Percentiles rank a stretch among this genome's conserved stretches.
Evolutionary conservation across 352 stramenopile species (phyloP).

Genomic region (Phytophthora kernoviae): DNA sequence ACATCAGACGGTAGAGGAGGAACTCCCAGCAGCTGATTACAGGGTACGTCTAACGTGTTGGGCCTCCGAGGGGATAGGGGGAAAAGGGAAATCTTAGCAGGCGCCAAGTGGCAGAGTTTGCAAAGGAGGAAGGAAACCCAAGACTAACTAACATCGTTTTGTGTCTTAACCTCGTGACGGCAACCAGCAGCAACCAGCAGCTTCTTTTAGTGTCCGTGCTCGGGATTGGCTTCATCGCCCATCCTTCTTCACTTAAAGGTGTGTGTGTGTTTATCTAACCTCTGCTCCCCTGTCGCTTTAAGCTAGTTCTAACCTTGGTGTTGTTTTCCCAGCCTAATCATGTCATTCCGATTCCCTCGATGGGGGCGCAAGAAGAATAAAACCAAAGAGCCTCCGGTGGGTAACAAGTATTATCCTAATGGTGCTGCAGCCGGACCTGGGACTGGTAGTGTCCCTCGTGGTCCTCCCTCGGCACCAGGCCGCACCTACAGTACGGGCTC

Average conservation of each 20-base stretch:
- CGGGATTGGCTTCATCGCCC: neutral
- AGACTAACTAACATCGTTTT: neutral
- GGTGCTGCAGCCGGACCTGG: slow-evolving; percentile 9
- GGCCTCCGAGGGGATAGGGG: neutral
- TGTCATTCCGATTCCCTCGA: slow-evolving; percentile 76
- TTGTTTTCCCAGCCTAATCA: slow-evolving; percentile 13
- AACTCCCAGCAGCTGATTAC: no score
- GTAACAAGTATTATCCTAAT: slow-evolving; percentile 52
- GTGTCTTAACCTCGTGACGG: neutral
- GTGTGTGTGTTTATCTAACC: neutral
- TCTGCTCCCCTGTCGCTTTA: neutral
- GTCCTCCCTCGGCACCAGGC: slow-evolving; percentile 48
- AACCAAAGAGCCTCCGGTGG: slow-evolving; percentile 35
- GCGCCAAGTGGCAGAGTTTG: neutral
- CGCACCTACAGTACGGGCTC: slow-evolving; percentile 52
- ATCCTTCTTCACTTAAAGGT: neutral
- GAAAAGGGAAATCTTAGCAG: neutral
- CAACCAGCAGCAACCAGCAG: neutral
- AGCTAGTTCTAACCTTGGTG: neutral
- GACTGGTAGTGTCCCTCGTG: slow-evolving; percentile 17
- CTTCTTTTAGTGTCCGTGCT: neutral
- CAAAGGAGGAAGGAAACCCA: no score
- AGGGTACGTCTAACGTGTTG: no score
- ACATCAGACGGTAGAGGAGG: no score
- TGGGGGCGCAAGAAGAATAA: slow-evolving; percentile 81